These are phyloP conservation scores for Przewalskia tangutica DNA, from an alignment of 257 asterid species.

Conservation along the genomic window DNA sequence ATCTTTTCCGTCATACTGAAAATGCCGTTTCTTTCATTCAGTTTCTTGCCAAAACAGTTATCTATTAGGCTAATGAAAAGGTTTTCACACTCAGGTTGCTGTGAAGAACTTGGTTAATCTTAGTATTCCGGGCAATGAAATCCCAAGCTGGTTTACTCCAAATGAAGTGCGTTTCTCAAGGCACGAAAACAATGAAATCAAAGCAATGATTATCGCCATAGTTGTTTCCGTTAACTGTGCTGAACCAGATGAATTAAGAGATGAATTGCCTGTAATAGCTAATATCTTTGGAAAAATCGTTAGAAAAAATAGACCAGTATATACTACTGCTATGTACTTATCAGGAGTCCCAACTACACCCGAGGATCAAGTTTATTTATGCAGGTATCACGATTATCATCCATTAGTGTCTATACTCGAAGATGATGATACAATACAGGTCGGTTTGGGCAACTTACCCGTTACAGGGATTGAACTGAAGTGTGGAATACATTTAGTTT, in stretches of 20 bases:
- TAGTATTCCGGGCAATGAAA: constrained; percentile 21
- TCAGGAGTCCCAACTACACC: constrained; percentile 16
- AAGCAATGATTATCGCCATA: constrained; percentile 17
- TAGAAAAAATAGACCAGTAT: constrained; percentile 9
- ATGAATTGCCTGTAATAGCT: constrained; percentile 12
- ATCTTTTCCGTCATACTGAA: neutral
- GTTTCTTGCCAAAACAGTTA: neutral
- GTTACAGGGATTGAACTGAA: constrained; percentile 15
- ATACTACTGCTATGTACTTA: constrained; percentile 6
- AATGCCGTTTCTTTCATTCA: neutral
- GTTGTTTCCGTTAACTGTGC: constrained; percentile 14
- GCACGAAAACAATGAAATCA: constrained; percentile 13
- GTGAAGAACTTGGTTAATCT: constrained; percentile 12
- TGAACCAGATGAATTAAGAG: constrained; percentile 10
- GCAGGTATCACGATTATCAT: constrained; percentile 15
- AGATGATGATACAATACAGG: constrained; percentile 18
- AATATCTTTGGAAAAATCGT: constrained; percentile 16
- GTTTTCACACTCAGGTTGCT: constrained; percentile 14
- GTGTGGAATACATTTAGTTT: constrained; percentile 18
- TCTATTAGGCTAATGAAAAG: neutral
- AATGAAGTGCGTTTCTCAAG: constrained; percentile 9
- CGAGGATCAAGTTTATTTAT: constrained; percentile 20
- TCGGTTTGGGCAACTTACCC: constrained; percentile 4
- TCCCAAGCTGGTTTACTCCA: constrained; percentile 21
- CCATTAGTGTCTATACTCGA: constrained; percentile 10